Evolutionary conservation across 305 asterid species (phyloP).

Genomic region (Ilex paraguariensis): DNA sequence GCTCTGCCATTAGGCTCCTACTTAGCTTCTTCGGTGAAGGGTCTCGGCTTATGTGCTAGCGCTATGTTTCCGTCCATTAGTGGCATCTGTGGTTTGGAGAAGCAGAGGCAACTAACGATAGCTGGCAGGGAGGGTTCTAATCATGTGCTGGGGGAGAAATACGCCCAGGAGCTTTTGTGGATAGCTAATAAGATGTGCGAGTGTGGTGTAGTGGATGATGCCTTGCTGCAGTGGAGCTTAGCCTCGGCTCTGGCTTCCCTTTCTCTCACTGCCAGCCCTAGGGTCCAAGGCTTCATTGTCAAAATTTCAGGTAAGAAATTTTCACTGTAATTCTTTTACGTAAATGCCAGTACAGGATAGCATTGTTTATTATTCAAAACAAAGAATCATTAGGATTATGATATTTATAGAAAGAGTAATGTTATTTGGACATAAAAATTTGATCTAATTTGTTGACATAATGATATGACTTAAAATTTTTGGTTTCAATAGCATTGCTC

Average conservation of each 20-base stretch:
- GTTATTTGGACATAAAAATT: no score
- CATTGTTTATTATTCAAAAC: no score
- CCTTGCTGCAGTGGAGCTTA: constrained; percentile 25
- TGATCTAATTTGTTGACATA: no score
- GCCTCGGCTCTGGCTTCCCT: constrained; percentile 27
- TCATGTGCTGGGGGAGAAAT: constrained; percentile 24
- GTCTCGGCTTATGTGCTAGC: constrained; percentile 2
- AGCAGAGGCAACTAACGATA: constrained; percentile 5
- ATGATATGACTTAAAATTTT: no score
- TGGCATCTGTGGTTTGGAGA: constrained; percentile 1
- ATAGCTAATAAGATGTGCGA: constrained; percentile 24
- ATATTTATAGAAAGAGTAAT: no score
- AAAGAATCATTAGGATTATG: no score
- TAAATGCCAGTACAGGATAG: background rate
- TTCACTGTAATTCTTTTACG: background rate
- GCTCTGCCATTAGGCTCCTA: constrained; percentile 20
- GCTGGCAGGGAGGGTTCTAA: constrained; percentile 2
- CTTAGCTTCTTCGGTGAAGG: constrained; percentile 11
- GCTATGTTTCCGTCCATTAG: background rate
- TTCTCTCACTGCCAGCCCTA: constrained; percentile 15
- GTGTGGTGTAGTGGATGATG: constrained; percentile 24
- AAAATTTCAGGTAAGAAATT: constrained; percentile 16
- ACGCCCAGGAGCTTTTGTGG: constrained; percentile 29
- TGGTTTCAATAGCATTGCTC: no score
- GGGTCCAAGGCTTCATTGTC: constrained; percentile 27